phyloP scores from a whole-genome alignment of 148 eudicot species.

The Rheum nobile region DNA sequence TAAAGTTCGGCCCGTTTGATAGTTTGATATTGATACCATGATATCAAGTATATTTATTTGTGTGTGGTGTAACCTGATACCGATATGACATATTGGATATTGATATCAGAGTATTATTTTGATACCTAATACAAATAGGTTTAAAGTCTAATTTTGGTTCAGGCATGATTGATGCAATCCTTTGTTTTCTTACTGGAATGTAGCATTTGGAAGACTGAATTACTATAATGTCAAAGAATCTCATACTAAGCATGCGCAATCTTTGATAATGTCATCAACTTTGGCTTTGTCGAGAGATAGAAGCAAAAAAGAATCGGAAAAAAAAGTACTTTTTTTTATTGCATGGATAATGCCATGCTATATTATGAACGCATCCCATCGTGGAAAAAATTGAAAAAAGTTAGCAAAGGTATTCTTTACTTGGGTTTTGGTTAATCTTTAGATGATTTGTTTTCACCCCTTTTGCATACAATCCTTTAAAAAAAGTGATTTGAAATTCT shows the following conservation, averaged over 20 bases:
- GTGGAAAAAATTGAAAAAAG: background rate
- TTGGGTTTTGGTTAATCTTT: constrained; percentile 3
- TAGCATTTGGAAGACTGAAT: background rate
- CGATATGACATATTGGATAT: too few relatives aligned
- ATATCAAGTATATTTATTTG: too few relatives aligned
- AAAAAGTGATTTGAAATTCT: constrained; percentile 4
- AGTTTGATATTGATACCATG: too few relatives aligned
- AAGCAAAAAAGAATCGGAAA: background rate
- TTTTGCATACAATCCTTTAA: background rate
- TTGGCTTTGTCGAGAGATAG: background rate
- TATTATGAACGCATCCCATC: background rate
- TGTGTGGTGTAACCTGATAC: too few relatives aligned
- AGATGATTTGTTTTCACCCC: constrained; percentile 3
- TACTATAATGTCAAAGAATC: background rate
- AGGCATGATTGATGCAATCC: background rate
- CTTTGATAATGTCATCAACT: constrained; percentile 6
- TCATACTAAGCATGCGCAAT: constrained; percentile 8
- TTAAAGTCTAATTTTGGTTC: too few relatives aligned
- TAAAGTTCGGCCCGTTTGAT: too few relatives aligned
- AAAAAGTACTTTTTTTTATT: background rate
- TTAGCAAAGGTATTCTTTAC: constrained; percentile 3
- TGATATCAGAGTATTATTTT: too few relatives aligned
- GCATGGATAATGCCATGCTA: constrained; percentile 1
- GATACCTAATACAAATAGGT: too few relatives aligned
- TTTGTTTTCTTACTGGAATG: background rate